Evolutionary conservation across 768 basidiomycete species (phyloP).

Genomic region (Suillus paluster): DNA sequence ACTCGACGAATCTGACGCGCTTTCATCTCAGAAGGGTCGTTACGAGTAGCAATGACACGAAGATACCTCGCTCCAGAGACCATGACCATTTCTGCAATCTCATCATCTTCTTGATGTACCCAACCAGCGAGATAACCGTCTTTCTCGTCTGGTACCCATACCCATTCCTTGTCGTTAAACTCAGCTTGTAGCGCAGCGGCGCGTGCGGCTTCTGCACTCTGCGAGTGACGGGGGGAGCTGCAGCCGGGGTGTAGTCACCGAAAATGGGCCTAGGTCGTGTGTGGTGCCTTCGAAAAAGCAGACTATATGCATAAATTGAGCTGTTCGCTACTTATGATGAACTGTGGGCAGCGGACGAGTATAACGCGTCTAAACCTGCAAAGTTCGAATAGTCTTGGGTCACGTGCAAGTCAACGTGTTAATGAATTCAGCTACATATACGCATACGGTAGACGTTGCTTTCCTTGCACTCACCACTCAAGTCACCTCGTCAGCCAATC

Average conservation of each 20-base stretch:
- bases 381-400: too few relatives aligned
- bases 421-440: too few relatives aligned
- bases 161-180: conserved; percentile 99
- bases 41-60: conserved; percentile 3
- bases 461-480: too few relatives aligned
- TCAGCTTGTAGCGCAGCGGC: conserved; percentile 92
- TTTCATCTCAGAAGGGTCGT: conserved; percentile 7
- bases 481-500: too few relatives aligned
- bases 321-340: too few relatives aligned
- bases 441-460: too few relatives aligned
- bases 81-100: conserved; percentile 83
- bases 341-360: too few relatives aligned
- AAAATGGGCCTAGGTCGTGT: too few relatives aligned
- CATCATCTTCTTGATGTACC: conserved; percentile 87
- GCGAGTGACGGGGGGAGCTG: conserved; percentile 51
- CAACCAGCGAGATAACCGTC: conserved; percentile 95
- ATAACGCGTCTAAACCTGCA: too few relatives aligned
- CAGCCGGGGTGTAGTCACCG: conserved; percentile 18
- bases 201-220: conserved; percentile 73
- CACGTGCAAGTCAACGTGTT: too few relatives aligned
- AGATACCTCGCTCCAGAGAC: conserved; percentile 81
- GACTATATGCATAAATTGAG: too few relatives aligned
- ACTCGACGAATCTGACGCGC: conserved; percentile 60
- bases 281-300: too few relatives aligned
- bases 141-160: conserved; percentile 93